These are phyloP conservation scores for Colletotrichum graminicola DNA, from an alignment of 2,329 filamentous ascomycete genomes.

Conservation along the genomic window DNA sequence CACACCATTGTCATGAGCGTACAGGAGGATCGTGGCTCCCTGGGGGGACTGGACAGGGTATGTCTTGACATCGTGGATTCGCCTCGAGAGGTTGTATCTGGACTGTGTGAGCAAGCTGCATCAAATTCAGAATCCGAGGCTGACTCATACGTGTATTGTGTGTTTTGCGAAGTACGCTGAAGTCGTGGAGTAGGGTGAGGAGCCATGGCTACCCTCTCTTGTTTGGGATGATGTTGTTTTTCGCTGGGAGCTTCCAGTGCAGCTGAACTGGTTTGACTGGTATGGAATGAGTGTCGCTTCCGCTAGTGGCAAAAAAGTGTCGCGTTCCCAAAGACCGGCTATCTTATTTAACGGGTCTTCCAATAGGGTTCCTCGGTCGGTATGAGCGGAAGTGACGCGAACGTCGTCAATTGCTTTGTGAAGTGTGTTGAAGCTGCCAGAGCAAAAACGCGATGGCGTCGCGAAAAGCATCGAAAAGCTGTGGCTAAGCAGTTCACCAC, in stretches of 20 bases:
- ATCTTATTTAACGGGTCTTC: no score
- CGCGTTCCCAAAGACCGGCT: no score
- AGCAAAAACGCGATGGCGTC: slow-evolving; percentile 42
- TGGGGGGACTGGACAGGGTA: slow-evolving; percentile 74
- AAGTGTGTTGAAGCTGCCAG: slow-evolving; percentile 4
- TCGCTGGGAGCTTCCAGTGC: not conserved
- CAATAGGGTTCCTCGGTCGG: not conserved
- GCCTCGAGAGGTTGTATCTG: slow-evolving; percentile 71
- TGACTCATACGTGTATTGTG: slow-evolving; percentile 60
- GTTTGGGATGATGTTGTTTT: slow-evolving; percentile 11
- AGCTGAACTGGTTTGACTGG: not conserved
- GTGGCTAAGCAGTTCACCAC: slow-evolving; percentile 16
- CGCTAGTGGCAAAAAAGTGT: not conserved
- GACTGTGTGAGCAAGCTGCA: slow-evolving; percentile 8
- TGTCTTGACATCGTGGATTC: slow-evolving; percentile 69
- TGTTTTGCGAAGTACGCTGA: slow-evolving; percentile 62
- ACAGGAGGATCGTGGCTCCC: slow-evolving; percentile 72
- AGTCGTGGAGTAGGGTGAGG: slow-evolving; percentile 52
- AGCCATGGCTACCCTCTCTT: slow-evolving; percentile 42
- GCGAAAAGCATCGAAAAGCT: slow-evolving; percentile 34
- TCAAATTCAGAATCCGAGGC: not conserved
- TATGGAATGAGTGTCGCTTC: not conserved
- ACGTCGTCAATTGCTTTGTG: not conserved
- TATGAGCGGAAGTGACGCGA: not conserved
- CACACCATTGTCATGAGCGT: slow-evolving; percentile 73